Conservation (phyloP, 164 flowering plant genomes). For the Litsea cubeba region DNA sequence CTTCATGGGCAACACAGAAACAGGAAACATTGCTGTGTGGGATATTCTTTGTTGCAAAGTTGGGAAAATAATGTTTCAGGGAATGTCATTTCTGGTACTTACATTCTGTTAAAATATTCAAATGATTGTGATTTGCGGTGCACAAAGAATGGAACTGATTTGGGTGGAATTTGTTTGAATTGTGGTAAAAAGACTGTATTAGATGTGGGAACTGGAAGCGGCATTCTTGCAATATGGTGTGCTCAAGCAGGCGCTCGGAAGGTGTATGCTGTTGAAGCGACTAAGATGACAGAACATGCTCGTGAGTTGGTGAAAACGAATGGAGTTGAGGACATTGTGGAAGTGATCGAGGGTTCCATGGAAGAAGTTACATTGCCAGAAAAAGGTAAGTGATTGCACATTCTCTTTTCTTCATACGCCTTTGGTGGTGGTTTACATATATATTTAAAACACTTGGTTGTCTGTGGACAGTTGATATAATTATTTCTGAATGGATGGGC, state of each 20-base stretch:
- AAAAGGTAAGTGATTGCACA: slow-evolving; percentile 49
- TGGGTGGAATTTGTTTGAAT: slow-evolving; percentile 9
- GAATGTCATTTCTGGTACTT: not conserved
- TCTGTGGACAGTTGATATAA: slow-evolving; percentile 71
- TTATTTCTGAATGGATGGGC: slow-evolving; percentile 99
- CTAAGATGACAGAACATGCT: slow-evolving; percentile 92
- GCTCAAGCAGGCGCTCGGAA: slow-evolving; percentile 97
- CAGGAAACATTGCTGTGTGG: not conserved
- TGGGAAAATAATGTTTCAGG: not conserved
- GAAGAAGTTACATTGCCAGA: slow-evolving; percentile 87
- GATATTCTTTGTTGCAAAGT: not conserved
- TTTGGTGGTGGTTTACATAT: not conserved
- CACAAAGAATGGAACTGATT: slow-evolving; percentile 16
- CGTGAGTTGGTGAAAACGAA: slow-evolving; percentile 75
- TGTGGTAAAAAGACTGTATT: slow-evolving; percentile 57
- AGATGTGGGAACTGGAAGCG: slow-evolving; percentile 99
- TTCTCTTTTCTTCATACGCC: not conserved
- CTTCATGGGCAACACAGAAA: not conserved
- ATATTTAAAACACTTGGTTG: not conserved
- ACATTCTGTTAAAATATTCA: not conserved
- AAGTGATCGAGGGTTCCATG: slow-evolving; percentile 89
- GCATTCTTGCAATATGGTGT: slow-evolving; percentile 97
- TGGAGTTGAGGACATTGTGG: slow-evolving; percentile 61
- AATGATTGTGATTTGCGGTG: not conserved
- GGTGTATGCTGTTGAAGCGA: slow-evolving; percentile 98